Evolutionary conservation across 2,329 filamentous ascomycete species (phyloP).

Genomic region (Metarhizium robertsii): DNA sequence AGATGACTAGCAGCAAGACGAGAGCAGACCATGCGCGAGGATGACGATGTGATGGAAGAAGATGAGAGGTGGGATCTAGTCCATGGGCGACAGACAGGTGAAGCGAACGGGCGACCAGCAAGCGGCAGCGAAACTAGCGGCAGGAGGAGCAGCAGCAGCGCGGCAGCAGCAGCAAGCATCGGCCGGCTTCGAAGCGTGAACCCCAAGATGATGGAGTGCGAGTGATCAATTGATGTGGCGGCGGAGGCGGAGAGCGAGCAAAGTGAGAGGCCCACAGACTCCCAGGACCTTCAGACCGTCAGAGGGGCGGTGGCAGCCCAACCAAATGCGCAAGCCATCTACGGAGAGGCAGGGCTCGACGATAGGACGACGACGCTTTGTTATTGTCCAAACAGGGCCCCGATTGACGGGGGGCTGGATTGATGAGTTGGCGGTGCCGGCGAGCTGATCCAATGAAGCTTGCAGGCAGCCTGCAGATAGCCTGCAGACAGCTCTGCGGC

Average conservation of each 20-base stretch:
- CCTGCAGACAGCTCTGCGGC: conserved; percentile 8
- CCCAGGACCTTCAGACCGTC: background rate
- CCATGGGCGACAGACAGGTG: background rate
- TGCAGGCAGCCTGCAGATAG: conserved; percentile 12
- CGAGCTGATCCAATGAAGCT: conserved; percentile 25
- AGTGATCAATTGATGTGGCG: background rate
- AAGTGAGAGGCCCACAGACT: background rate
- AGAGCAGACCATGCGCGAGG: background rate
- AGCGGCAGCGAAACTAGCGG: background rate
- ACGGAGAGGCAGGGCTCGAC: background rate
- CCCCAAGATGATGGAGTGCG: too few relatives aligned
- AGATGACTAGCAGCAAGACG: background rate
- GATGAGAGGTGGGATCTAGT: background rate
- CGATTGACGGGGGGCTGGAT: conserved; percentile 9
- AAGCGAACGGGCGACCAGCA: background rate
- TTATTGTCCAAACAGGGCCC: conserved; percentile 3
- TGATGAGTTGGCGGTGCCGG: conserved; percentile 32
- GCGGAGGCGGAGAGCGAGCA: background rate
- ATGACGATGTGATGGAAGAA: background rate
- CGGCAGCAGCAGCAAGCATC: background rate
- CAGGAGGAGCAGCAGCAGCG: background rate
- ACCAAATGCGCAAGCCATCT: background rate
- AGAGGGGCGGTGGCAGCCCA: background rate
- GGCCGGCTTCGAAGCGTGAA: too few relatives aligned
- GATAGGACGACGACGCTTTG: conserved; percentile 1